Conservation (phyloP, 768 basidiomycete genomes). For the Podaxis sp. region DNA sequence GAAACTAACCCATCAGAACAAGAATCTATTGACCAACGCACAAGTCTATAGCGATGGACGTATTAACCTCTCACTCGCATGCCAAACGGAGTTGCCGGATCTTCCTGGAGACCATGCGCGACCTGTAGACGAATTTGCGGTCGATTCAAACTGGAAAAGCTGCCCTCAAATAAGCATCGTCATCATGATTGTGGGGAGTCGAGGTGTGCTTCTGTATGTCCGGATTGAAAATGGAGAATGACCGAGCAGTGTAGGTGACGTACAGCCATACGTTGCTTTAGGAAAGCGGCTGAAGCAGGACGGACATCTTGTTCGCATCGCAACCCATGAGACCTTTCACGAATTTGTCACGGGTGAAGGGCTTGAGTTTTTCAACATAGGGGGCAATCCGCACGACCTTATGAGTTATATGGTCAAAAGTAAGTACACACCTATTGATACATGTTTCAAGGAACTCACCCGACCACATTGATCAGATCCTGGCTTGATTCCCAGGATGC, state of each 20-base stretch:
- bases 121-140: constrained; percentile 49
- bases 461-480: constrained; percentile 42
- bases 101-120: constrained; percentile 45
- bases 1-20: constrained; percentile 38
- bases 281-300: constrained; percentile 47
- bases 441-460: not conserved
- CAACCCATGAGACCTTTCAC: constrained; percentile 60
- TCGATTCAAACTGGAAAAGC: constrained; percentile 24
- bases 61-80: constrained; percentile 45
- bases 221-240: not conserved
- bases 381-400: constrained; percentile 61
- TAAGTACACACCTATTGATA: constrained; percentile 25
- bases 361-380: constrained; percentile 60
- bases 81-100: constrained; percentile 50
- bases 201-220: constrained; percentile 38
- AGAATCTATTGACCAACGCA: constrained; percentile 43
- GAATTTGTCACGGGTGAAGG: constrained; percentile 50
- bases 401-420: constrained; percentile 79
- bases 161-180: constrained; percentile 53
- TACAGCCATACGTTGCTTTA: constrained; percentile 65
- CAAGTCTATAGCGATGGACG: constrained; percentile 44
- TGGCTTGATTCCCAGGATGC: constrained; percentile 59
- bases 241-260: constrained; percentile 44
- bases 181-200: constrained; percentile 67
- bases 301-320: constrained; percentile 61